Conservation (phyloP, 2,329 filamentous ascomycete species). For the Epichloe sp. region DNA sequence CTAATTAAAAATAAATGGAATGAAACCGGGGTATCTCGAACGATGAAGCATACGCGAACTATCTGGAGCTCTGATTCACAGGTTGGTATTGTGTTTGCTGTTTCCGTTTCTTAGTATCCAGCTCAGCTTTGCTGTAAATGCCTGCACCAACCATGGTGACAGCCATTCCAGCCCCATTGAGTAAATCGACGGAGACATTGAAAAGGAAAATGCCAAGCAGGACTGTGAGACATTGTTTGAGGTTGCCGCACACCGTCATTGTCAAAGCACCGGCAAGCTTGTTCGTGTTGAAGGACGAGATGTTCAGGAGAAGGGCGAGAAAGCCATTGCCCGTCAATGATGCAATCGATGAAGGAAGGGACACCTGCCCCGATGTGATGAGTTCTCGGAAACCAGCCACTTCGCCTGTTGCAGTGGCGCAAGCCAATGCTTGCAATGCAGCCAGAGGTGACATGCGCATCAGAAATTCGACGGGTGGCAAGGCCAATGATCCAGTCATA, state of each 20-base stretch:
- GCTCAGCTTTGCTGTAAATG: slow-evolving; percentile 44
- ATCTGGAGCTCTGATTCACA: slow-evolving; percentile 19
- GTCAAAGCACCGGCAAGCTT: slow-evolving; percentile 43
- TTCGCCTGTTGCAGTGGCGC: slow-evolving; percentile 40
- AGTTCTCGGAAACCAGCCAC: slow-evolving; percentile 27
- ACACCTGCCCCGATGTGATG: slow-evolving; percentile 21
- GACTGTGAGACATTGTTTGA: slow-evolving; percentile 45
- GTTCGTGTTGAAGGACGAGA: slow-evolving; percentile 45
- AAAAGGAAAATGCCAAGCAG: slow-evolving; percentile 40
- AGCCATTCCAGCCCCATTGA: slow-evolving; percentile 43
- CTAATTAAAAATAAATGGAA: not conserved
- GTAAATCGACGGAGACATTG: slow-evolving; percentile 33
- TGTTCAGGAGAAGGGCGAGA: slow-evolving; percentile 42
- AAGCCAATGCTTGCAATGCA: slow-evolving; percentile 39
- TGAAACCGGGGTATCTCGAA: slow-evolving; percentile 7
- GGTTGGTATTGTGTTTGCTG: slow-evolving; percentile 21
- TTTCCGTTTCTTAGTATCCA: slow-evolving; percentile 31
- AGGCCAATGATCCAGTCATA: slow-evolving; percentile 46
- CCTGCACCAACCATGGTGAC: slow-evolving; percentile 42
- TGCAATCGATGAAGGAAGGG: slow-evolving; percentile 24
- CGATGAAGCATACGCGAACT: slow-evolving; percentile 4
- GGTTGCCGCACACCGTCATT: slow-evolving; percentile 46
- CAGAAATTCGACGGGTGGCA: slow-evolving; percentile 47
- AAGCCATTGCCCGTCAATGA: slow-evolving; percentile 37
- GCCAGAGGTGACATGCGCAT: slow-evolving; percentile 50